Conservation (phyloP, 2,329 filamentous ascomycete genomes). For the Neophaeococcomyces aloes region DNA sequence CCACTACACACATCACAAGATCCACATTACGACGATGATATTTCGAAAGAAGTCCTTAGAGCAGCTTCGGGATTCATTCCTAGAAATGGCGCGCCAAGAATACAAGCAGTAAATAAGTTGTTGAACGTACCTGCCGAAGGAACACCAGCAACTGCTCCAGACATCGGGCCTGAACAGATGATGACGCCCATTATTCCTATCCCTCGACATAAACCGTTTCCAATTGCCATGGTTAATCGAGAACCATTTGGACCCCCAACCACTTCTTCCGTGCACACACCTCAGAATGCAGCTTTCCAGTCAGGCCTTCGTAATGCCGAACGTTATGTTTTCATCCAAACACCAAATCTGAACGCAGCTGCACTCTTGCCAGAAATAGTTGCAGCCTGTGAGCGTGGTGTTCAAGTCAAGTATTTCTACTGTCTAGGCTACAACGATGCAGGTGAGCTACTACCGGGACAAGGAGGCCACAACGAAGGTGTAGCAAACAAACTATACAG, state of each 20-base stretch:
- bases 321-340: conserved; percentile 62
- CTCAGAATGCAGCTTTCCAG: conserved; percentile 67
- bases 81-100: conserved; percentile 40
- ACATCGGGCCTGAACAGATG: conserved; percentile 39
- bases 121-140: conserved; percentile 53
- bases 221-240: conserved; percentile 62
- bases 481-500: conserved; percentile 50
- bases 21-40: conserved; percentile 53
- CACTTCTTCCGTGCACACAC: conserved; percentile 50
- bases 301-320: conserved; percentile 57
- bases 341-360: conserved; percentile 64
- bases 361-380: conserved; percentile 54
- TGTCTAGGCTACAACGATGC: conserved; percentile 71
- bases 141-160: conserved; percentile 44
- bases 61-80: conserved; percentile 49
- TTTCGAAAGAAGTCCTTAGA: conserved; percentile 51
- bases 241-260: conserved; percentile 56
- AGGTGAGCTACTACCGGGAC: conserved; percentile 63
- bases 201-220: conserved; percentile 45
- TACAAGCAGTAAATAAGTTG: conserved; percentile 52
- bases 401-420: conserved; percentile 59
- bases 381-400: conserved; percentile 54
- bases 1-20: conserved; percentile 49
- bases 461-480: conserved; percentile 68
- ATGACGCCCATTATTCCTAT: conserved; percentile 59